Base-by-base conservation (phyloP, 208 protist species). In the Leishmania tarentolae region DNA sequence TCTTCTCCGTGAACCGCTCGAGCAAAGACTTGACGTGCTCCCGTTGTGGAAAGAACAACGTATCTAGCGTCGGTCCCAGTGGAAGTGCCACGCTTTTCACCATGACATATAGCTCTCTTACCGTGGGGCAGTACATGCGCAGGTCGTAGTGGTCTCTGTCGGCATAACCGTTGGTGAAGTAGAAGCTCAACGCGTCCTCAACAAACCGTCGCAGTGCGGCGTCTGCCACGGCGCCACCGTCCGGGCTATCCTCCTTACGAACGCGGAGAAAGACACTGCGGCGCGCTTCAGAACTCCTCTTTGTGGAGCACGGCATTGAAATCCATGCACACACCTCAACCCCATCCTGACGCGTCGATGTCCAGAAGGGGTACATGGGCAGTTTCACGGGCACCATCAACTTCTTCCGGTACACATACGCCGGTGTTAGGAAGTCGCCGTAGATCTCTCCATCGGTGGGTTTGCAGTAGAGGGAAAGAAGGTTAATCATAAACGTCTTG, bases 271-370 rank as follows among this genome's bases (percentile, higher is more conserved):
- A 85, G 2, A 85, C 24, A 69, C 63, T 76, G 47, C 82, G 82
- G 63, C 52, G 37, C 4, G 73, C 82, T 42, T 69, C 77, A 2
- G 57, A 50, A 7, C 59, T 40, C 7, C 6, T 52, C 69, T 78
- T 75, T 28, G 63, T 75, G 56, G 46, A 19, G 40, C 73, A 65
- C 52, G 31, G 44, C 13, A 66, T 82, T 0, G 76, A 57, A 37
- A 85, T 82, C 82, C 82, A 85, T 35, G 73, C 75, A 69, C 82
- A 85, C 57, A 82, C 35, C 73, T 85, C 82, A 40, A 85, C 71
- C 19, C 42, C 77, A 19, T 57, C 77, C 4, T 78, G 61, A 57
- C 75, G 82, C 31, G 75, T 76, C 8, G 82, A 53, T 1, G 76
- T 85, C 82, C 82, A 85, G 77, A 31, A 81, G 2, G 82, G 82